Evolutionary conservation across 768 basidiomycete species (phyloP), one percentile per base, ranked within the genome.

Genomic region (Hortiboletus flavorubellus): DNA sequence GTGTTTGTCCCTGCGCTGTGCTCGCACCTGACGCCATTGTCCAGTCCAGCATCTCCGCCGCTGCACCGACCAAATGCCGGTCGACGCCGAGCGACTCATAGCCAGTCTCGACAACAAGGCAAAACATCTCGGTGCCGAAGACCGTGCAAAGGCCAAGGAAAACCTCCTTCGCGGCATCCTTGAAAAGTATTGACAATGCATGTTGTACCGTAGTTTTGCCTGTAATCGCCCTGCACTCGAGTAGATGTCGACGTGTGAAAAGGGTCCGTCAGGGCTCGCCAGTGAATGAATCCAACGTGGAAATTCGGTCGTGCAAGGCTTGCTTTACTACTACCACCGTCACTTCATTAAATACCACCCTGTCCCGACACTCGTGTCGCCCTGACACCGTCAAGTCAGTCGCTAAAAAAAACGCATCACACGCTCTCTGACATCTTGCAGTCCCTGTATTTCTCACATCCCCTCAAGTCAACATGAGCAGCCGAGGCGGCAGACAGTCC

Each of bases 401-500:
- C 37, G 33, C 34, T 10, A 45, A 37, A 56, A 33, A 34, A 45
- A 37, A 16, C 40, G 33, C 18, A 12, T 15, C 12, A 29, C 39
- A 11, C 9, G 6, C 34, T 16, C 42, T 40, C 57, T 55, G 34
- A 55, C 58, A 30, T 48, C 26, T 23, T 51, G 30, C 23, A 49
- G 51, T 29, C 38, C 4, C 41, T 35, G 39, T 52, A 31, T 42
- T 49, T 44, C 46, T 40, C 45, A 29, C 54, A 37, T 53, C 49
- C 42, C 40, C 5, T 35, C 30, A 7, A 55, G 46, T 38, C 59
- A 69, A 31, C 64, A 86, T 86, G 85, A 84, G 80, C 62, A 76
- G 78, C 66, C 79, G 85, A 61, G 78, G 86, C 67, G 81, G 82
- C 49, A 76, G 83, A 45, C 85, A 85, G 66, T 85, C 85, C 62